These are phyloP conservation scores for Amanita rimosa DNA, from an alignment of 768 basidiomycete species.

Conservation along the genomic window DNA sequence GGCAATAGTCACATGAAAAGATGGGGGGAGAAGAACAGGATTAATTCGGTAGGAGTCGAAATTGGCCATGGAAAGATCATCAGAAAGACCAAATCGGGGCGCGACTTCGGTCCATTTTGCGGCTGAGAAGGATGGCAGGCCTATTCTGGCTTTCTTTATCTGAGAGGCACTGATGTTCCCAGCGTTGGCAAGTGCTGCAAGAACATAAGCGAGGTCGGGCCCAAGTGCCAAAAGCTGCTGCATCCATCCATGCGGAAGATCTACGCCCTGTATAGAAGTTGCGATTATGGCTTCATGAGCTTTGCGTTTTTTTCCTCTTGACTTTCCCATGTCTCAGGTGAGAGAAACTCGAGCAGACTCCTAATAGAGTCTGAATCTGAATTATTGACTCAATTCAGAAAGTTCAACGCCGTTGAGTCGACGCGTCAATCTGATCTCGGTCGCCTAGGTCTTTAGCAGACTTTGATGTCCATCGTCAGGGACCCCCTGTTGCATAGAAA, in stretches of 20 bases:
- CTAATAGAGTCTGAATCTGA: too few species aligned
- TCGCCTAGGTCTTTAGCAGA: too few species aligned
- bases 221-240: constrained; percentile 5
- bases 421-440: too few species aligned
- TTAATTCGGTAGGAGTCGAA: constrained; percentile 1
- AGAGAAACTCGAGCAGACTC: too few species aligned
- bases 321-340: too few species aligned
- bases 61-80: neutral
- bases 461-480: too few species aligned
- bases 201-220: constrained; percentile 5
- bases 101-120: constrained; percentile 7
- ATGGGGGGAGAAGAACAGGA: constrained; percentile 5
- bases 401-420: too few species aligned
- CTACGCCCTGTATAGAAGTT: too few species aligned
- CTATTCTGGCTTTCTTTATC: constrained; percentile 7
- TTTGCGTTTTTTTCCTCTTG: too few species aligned
- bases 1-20: constrained; percentile 5
- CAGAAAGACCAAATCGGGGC: constrained; percentile 1
- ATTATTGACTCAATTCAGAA: too few species aligned
- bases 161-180: constrained; percentile 5
- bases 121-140: constrained; percentile 6
- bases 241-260: neutral
- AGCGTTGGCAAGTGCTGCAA: constrained; percentile 4
- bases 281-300: too few species aligned
- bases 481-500: too few species aligned